These are phyloP conservation scores for Phlyctochytrium planicorne DNA, from an alignment of 192 early-diverging fungal species.

Conservation along the genomic window DNA sequence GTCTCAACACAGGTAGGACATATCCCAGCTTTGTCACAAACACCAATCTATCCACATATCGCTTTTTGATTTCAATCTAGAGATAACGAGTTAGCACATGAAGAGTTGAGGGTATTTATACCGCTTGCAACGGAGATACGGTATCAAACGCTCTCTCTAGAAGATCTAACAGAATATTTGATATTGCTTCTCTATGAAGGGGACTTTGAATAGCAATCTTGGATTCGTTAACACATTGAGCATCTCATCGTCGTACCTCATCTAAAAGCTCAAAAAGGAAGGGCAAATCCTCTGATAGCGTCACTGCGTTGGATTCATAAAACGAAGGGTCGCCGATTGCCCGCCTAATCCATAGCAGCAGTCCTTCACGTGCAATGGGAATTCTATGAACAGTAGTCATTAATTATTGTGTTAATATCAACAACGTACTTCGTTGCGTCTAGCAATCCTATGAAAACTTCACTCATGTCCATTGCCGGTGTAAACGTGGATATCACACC, in stretches of 20 bases:
- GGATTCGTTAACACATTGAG: background rate
- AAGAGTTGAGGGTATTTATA: background rate
- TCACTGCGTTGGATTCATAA: constrained; percentile 17
- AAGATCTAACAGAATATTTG: constrained; percentile 14
- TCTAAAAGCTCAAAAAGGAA: constrained; percentile 24
- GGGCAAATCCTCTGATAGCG: background rate
- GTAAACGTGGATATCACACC: constrained; percentile 14
- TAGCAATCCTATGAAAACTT: constrained; percentile 15
- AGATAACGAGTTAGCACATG: background rate
- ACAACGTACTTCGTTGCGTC: constrained; percentile 17
- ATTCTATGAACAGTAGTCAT: constrained; percentile 6
- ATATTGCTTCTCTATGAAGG: constrained; percentile 12
- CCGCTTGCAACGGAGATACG: constrained; percentile 16
- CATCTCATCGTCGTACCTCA: constrained; percentile 15
- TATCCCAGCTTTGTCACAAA: constrained; percentile 24
- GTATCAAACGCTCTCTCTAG: constrained; percentile 18
- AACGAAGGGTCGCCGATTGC: constrained; percentile 18
- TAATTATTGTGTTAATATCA: too few relatives aligned
- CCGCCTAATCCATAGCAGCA: constrained; percentile 16
- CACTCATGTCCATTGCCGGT: constrained; percentile 22
- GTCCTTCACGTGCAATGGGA: constrained; percentile 16
- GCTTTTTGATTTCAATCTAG: constrained; percentile 22
- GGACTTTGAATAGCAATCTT: constrained; percentile 17
- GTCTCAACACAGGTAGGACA: constrained; percentile 1
- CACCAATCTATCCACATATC: constrained; percentile 18